These are phyloP conservation scores for Pichia californica DNA, from an alignment of 805 yeast genomes.

Conservation along the genomic window DNA sequence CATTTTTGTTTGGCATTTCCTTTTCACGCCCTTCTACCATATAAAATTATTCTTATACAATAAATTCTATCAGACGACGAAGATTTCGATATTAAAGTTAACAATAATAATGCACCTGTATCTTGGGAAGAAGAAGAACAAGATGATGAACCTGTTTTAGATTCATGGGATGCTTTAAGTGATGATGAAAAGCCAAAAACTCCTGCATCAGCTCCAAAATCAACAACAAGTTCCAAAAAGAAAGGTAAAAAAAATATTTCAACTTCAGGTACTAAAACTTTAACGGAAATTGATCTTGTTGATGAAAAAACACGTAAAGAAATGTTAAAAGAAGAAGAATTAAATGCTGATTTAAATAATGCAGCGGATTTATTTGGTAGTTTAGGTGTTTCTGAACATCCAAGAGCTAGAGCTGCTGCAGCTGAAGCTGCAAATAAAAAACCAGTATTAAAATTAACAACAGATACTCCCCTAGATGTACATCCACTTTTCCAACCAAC, in stretches of 20 bases:
- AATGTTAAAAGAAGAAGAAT: slow-evolving; percentile 70
- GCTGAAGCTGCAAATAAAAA: slow-evolving; percentile 20
- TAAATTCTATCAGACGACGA: slow-evolving; percentile 59
- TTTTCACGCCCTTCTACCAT: no score
- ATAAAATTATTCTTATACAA: no score
- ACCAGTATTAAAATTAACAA: slow-evolving; percentile 34
- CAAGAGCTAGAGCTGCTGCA: slow-evolving; percentile 38
- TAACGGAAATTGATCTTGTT: slow-evolving; percentile 56
- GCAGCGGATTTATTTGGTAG: slow-evolving; percentile 92
- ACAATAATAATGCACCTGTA: slow-evolving; percentile 41
- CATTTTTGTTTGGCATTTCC: no score
- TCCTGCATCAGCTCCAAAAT: slow-evolving; percentile 9
- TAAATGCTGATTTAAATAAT: slow-evolving; percentile 80
- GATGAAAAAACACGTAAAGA: slow-evolving; percentile 73
- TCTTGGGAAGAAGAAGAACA: slow-evolving; percentile 76
- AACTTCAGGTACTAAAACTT: slow-evolving; percentile 20
- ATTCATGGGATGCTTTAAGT: slow-evolving; percentile 82
- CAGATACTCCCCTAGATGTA: slow-evolving; percentile 58
- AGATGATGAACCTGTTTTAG: slow-evolving; percentile 73
- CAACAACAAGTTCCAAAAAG: slow-evolving; percentile 32
- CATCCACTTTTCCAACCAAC: slow-evolving; percentile 85
- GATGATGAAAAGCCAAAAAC: slow-evolving; percentile 45
- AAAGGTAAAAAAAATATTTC: slow-evolving; percentile 29
- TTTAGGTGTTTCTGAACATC: slow-evolving; percentile 50
- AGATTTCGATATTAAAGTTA: slow-evolving; percentile 67